A percentile compares a stretch with the other conserved stretches of the same genome.
Conservation (phyloP, 148 eudicot genomes). For the Nyssa sinensis region DNA sequence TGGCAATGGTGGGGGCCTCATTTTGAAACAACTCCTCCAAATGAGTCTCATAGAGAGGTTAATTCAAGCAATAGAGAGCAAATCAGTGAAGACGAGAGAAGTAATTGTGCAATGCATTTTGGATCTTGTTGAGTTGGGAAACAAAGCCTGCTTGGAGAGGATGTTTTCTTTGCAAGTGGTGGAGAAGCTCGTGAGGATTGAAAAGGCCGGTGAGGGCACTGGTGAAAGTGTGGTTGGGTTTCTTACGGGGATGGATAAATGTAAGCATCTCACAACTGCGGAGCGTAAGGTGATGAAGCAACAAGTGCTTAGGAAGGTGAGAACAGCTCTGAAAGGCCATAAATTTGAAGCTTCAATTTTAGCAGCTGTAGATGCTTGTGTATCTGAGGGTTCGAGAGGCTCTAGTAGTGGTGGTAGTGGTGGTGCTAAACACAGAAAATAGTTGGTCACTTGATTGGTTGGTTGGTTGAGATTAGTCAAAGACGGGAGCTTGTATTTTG, state of each 20-base stretch:
- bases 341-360: slow-evolving; percentile 3
- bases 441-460: neutral
- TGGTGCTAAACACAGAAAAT: neutral
- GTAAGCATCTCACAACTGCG: slow-evolving; percentile 9
- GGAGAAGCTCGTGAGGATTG: slow-evolving; percentile 12
- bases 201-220: slow-evolving; percentile 3
- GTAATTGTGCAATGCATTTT: slow-evolving; percentile 7
- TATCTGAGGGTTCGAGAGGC: slow-evolving; percentile 11
- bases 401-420: neutral
- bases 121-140: slow-evolving; percentile 18
- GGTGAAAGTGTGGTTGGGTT: slow-evolving; percentile 13
- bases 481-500: neutral
- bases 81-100: slow-evolving; percentile 9
- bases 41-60: slow-evolving; percentile 10
- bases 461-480: neutral
- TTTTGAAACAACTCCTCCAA: slow-evolving; percentile 2
- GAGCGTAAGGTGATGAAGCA: slow-evolving; percentile 16
- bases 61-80: slow-evolving; percentile 6
- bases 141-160: slow-evolving; percentile 10
- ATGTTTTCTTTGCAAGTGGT: slow-evolving; percentile 16
- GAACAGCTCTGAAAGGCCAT: slow-evolving; percentile 6
- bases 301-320: slow-evolving; percentile 17
- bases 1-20: slow-evolving; percentile 2
- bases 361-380: slow-evolving; percentile 8
- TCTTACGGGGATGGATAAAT: slow-evolving; percentile 10